These are phyloP conservation scores for Cruciata laevipes DNA, from an alignment of 257 asterid species.

Conservation along the genomic window DNA sequence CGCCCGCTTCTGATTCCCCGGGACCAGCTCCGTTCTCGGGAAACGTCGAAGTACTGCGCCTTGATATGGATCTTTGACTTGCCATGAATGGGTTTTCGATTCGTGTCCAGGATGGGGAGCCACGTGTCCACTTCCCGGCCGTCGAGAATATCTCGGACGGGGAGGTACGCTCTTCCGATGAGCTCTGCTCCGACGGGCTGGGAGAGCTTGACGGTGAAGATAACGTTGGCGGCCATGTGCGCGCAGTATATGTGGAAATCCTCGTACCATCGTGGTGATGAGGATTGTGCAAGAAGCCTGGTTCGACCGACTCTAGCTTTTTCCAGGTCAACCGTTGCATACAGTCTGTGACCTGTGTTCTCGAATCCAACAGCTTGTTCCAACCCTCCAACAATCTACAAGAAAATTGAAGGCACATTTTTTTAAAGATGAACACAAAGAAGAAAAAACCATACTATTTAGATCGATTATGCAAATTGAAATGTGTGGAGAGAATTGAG, in stretches of 20 bases:
- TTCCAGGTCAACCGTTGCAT: slow-evolving; percentile 54
- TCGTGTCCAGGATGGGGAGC: slow-evolving; percentile 26
- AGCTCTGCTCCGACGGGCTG: slow-evolving; percentile 34
- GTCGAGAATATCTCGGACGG: slow-evolving; percentile 18
- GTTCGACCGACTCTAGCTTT: slow-evolving; percentile 57
- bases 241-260: slow-evolving; percentile 36
- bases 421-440: background rate
- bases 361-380: slow-evolving; percentile 40
- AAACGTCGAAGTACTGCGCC: slow-evolving; percentile 23
- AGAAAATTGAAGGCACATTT: background rate
- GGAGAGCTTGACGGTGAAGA: slow-evolving; percentile 30
- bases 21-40: slow-evolving; percentile 26
- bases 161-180: slow-evolving; percentile 35
- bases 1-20: slow-evolving; percentile 20
- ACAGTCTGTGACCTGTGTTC: slow-evolving; percentile 34
- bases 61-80: slow-evolving; percentile 32
- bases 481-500: too few relatives aligned
- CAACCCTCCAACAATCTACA: slow-evolving; percentile 46
- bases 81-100: slow-evolving; percentile 25
- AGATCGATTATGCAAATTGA: too few relatives aligned
- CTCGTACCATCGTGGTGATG: slow-evolving; percentile 36
- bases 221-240: slow-evolving; percentile 28
- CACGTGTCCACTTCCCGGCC: slow-evolving; percentile 27
- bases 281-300: slow-evolving; percentile 17
- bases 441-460: too few relatives aligned